Evolutionary conservation across 2,329 filamentous ascomycete genomes (phyloP), one percentile per base, ranked within the genome.

Genomic region (Aspergillus sp.): DNA sequence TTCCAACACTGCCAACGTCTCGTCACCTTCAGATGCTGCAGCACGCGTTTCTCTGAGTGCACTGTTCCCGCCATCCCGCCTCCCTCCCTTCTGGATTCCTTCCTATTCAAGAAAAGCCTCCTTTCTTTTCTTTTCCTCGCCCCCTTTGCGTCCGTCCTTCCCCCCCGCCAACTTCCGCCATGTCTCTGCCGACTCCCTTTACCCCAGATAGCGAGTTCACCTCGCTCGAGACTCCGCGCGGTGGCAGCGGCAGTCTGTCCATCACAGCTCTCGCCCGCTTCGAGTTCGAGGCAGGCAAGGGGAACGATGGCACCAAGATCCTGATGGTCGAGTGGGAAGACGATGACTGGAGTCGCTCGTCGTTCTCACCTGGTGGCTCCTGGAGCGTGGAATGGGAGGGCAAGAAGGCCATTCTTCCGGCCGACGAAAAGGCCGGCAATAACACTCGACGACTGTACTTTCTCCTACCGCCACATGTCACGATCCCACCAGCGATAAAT

Each of bases 301-400:
- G 86, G 50, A 90, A 91, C 67, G 89, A 93, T 63, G 91, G 91
- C 41, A 96, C 91, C 62, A 96, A 96, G 79, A 88, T 96, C 62
- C 79, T 96, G 66, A 95, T 96, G 91, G 88, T 96, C 40, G 91
- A 96, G 73, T 96, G 92, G 92, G 86, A 90, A 70, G 85, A 88
- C 52, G 82, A 84, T 63, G 77, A 82, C 58, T 73, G 77, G 43
- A 80, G 77, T 3, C 74, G 78, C 52, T 74, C 75, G 11, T 63
- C 80, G 15, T 70, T 68, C 17, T 47, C 47, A 1, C 24, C 59
- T 0, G 65, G 65, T 0, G 83, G 81, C 2, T 82, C 82, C 59
- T 96, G 91, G 91, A 84, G 89, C 58, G 87, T 96, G 19, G 88
- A 86, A 2, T 96, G 92, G 91, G 86, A 92, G 43, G 89, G 90